Base-by-base conservation (phyloP, 2,329 filamentous ascomycete genomes). In the Penicillium thymicola region DNA sequence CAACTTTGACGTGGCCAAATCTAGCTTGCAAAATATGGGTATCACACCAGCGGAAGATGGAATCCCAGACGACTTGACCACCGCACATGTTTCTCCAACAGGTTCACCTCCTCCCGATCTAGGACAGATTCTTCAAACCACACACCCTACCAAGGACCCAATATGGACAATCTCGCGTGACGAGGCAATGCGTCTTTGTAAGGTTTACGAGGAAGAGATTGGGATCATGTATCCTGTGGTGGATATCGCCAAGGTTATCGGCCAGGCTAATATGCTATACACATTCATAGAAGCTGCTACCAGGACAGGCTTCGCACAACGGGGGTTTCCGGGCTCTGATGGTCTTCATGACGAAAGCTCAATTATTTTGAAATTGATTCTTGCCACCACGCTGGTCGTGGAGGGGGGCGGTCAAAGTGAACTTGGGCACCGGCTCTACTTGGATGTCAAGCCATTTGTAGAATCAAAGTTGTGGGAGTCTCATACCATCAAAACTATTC, bases 151-250 rank as follows among this genome's bases (percentile, higher is more conserved):
- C 59, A 81, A 87, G 66, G 93, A 97, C 69, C 91, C 92, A 0
- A 82, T 97, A 28, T 92, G 91, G 85, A 81, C 86, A 8, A 83
- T 95, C 47, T 83, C 84, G 52, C 87, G 88, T 66, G 85, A 92
- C 36, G 92, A 97, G 68, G 90, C 94, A 66, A 73, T 93, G 21
- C 85, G 90, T 1, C 76, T 97, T 14, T 90, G 90, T 62, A 81
- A 84, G 14, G 79, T 95, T 0, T 93, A 94, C 68, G 89, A 96
- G 63, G 92, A 97, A 66, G 92, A 97, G 70, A 87, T 95, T 66
- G 90, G 90, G 42, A 84, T 93, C 66, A 95, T 96, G 90, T 96
- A 96, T 71, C 93, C 93, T 0, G 84, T 96, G 4, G 73, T 96
- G 45, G 84, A 90, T 63, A 88, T 96, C 36, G 84, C 89, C 41